Base-by-base conservation (phyloP, 108 stramenopile species). In the Conticribra guillardii region DNA sequence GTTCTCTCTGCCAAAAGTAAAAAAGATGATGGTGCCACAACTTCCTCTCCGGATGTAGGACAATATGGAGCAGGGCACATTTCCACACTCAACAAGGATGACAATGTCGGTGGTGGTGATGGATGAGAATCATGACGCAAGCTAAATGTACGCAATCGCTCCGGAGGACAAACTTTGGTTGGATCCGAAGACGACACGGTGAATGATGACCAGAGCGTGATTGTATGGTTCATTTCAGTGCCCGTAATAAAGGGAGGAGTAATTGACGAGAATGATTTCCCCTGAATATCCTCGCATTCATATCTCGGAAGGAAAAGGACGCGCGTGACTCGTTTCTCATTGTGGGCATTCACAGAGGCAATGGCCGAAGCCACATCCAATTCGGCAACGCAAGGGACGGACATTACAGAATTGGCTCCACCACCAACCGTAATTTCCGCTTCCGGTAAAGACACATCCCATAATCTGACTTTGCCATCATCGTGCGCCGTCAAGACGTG, bases 141-240 rank as follows among this genome's bases (percentile, higher is more conserved):
- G 11, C 64, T 23, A 54, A 90, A 76, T 3, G 84, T 77, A 56
- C 82, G 81, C 34, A 93, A 52, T 28, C 55, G 37, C n/a, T 56
- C 73, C 71, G 75, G 78, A 46, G 30, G 86, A 73, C 0, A 45
- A 29, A 51, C 29, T 5, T 2, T 32, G 28, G 22, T 41, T 15
- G 21, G 24, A 19, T 29, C n/a, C 21, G 18, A 22, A 0, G 22
- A n/a, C 2, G 37, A 5, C 8, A 44, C 28, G 9, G 57, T 16
- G 70, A 94, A 91, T 31, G 88, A 72, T 29, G 85, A 87, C 89
- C 89, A 94, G 1, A 94, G 28, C 7, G 88, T 85, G 11, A 94
- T 63, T 23, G 65, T 69, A 21, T 79, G 63, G 60, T 90, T 93
- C 27, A 72, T 64, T 18, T 79, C 41, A 11, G 73, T 82, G 1